Base-by-base conservation (phyloP, 345 rosid genomes). In the Corymbia maculata region DNA sequence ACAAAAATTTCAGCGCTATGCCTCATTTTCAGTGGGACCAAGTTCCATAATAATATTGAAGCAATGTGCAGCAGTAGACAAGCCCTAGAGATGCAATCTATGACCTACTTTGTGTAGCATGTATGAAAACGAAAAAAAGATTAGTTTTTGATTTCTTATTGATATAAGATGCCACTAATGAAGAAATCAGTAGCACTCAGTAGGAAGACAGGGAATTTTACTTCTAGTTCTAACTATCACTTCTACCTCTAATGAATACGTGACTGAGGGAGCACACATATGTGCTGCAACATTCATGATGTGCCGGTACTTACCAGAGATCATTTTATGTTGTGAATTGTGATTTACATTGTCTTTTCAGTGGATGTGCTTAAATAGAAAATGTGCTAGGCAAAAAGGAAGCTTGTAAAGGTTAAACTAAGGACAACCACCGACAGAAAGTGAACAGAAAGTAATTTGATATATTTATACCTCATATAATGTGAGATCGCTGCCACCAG, bases 401-500 rank as follows among this genome's bases (percentile, higher is more conserved):
- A 75, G 42, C 82, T 19, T 36, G 82, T 42, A 75, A 36, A 75
- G 82, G 49, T 75, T 21, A 75, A 75, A 75, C 28, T 19, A 36
- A 10, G 47, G 28, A 75, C 82, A 75, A 75, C 26, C 82, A 51
- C 44, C 66, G 26, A 85, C n/a, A n/a, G 64, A 85, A 57, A 32
- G 52, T 85, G 57, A 19, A 85, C 61, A 85, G 57, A 85, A 50
- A 57, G 55, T 32, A 57, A 7, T 51, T 52, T 21, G 21, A 52
- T 85, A 59, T 85, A 85, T 89, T 79, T 85, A 32, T 52, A 96
- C 99, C 99, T 96, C 99, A 80, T 93, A 96, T 90, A 98, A 91
- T 88, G 99, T 98, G 89, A 97, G 89, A 91, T 98, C 98, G 85
- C 89, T 94, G 93, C 99, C 99, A 88, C 99, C 99, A 87, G 99